Percentiles rank a stretch among this genome's conserved stretches.
These are phyloP conservation scores for Penicillium olsonii DNA, from an alignment of 2,329 filamentous ascomycete species.

Conservation along the genomic window DNA sequence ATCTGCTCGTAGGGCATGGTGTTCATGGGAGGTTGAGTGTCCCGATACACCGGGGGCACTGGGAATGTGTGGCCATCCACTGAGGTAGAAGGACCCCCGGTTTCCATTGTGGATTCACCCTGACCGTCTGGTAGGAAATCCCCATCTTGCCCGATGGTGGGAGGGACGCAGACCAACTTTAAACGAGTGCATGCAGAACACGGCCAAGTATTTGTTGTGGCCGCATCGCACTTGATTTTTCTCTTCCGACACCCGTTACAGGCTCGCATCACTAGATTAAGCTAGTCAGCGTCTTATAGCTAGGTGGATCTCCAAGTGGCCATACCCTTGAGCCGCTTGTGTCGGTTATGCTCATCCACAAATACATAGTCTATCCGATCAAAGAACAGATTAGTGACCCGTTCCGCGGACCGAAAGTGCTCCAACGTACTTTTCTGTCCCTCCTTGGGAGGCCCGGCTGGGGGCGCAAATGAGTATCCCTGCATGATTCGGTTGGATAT, in stretches of 20 bases:
- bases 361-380: constrained; percentile 83
- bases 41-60: constrained; percentile 49
- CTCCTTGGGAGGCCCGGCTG: constrained; percentile 65
- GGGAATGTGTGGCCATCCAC: constrained; percentile 55
- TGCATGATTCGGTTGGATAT: constrained; percentile 53
- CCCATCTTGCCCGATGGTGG: constrained; percentile 75
- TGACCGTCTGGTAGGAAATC: constrained; percentile 36
- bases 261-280: constrained; percentile 81
- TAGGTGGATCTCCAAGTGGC: constrained; percentile 2
- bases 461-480: constrained; percentile 74
- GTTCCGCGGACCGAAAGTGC: not conserved
- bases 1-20: constrained; percentile 42
- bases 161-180: constrained; percentile 90
- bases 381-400: constrained; percentile 11
- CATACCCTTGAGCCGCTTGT: constrained; percentile 91
- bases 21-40: constrained; percentile 54
- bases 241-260: constrained; percentile 92
- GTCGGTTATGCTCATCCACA: constrained; percentile 96
- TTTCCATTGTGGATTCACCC: constrained; percentile 28
- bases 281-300: constrained; percentile 10
- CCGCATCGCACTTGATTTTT: constrained; percentile 98
- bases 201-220: constrained; percentile 96
- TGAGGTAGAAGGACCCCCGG: constrained; percentile 35
- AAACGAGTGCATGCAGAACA: constrained; percentile 90
- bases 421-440: constrained; percentile 77